Base-by-base conservation (phyloP, 176 grass and related monocot species). In the Paspalum vaginatum region DNA sequence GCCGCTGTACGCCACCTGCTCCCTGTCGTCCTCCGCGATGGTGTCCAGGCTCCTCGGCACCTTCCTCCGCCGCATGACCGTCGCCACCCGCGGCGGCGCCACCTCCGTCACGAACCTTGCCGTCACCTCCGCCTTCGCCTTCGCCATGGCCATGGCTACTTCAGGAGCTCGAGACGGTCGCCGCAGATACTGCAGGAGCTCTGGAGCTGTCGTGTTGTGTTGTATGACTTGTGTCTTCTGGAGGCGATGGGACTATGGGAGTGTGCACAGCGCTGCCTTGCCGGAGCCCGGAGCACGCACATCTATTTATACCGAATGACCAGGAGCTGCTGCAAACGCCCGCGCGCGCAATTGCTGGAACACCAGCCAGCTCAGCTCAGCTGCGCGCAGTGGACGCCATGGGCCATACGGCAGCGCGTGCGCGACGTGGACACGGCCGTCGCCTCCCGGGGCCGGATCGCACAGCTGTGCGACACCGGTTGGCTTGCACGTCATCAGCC, bases 101-200 rank as follows among this genome's bases (percentile, higher is more conserved):
- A 86, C 90, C 87, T 92, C 93, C 38, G 77, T 95, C 72, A 83
- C 61, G 77, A 90, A 83, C 83, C 89, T 83, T 53, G 81, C 81
- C 38, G 72, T 60, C 57, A 58, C 39, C 39, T n/a, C 21, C 27
- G 7, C 68, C 74, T 83, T 65, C 15, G 78, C 81, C 65, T 90
- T 90, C 43, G 78, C 81, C 85, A 87, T 87, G 43, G 78, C 81
- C 85, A 87, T 87, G 43, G 8, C 9, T 6, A 6, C 22, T 11
- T n/a, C n/a, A n/a, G n/a, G n/a, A 47, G 45, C 45, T 20, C 8
- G 53, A 56, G 20, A 8, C 20, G n/a, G 32, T 53, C 8, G 37
- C 16, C 38, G 11, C 24, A 38, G 38, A 27, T 20, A 24, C 27
- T 65, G 61, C 32, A 32, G 32, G 32, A 32, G 32, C 32, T 14